Conservation (phyloP, 306 rosid genomes). For the Phaseolus lunatus region DNA sequence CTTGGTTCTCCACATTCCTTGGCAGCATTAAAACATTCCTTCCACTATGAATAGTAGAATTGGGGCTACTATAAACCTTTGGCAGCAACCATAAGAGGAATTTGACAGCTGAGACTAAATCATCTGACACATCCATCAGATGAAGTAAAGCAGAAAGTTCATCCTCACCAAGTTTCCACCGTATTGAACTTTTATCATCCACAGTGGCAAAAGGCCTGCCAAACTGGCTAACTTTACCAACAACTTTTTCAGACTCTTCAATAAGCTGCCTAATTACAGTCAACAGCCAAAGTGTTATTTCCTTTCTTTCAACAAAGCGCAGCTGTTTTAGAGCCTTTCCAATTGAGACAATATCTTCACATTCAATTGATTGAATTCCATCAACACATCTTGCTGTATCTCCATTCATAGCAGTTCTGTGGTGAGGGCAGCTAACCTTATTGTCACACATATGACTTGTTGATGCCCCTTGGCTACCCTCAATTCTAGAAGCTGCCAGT, state of each 20-base stretch:
- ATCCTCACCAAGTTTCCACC: slow-evolving; percentile 95
- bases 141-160: slow-evolving; percentile 80
- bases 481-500: slow-evolving; percentile 88
- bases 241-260: slow-evolving; percentile 70
- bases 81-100: slow-evolving; percentile 95
- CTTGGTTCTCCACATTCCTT: slow-evolving; percentile 81
- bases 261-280: slow-evolving; percentile 66
- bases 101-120: slow-evolving; percentile 80
- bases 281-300: slow-evolving; percentile 75
- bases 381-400: slow-evolving; percentile 65
- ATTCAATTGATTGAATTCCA: slow-evolving; percentile 51
- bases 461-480: slow-evolving; percentile 98
- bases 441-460: slow-evolving; percentile 93
- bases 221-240: slow-evolving; percentile 76
- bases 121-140: slow-evolving; percentile 78
- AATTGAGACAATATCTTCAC: slow-evolving; percentile 69
- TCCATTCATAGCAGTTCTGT: slow-evolving; percentile 68
- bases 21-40: slow-evolving; percentile 67
- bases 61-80: slow-evolving; percentile 68
- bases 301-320: slow-evolving; percentile 83
- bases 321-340: slow-evolving; percentile 74
- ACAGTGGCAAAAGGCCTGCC: slow-evolving; percentile 65
- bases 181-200: slow-evolving; percentile 67
- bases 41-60: slow-evolving; percentile 72
- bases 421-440: slow-evolving; percentile 85